phyloP scores from a whole-genome alignment of 2,329 filamentous ascomycete genomes.

The Colletotrichum sp. region DNA sequence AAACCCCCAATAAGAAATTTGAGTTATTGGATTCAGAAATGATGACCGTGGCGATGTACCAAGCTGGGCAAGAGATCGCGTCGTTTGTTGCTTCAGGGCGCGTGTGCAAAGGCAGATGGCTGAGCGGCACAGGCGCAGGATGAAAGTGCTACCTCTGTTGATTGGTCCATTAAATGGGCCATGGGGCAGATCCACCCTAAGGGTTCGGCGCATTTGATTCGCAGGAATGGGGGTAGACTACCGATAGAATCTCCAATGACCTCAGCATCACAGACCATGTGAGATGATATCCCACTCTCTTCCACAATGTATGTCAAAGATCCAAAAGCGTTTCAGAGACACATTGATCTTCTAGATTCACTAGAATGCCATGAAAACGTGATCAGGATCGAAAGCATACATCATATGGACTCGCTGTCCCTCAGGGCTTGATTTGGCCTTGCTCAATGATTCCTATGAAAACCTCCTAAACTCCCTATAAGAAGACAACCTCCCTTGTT shows the following conservation, averaged over 20 bases:
- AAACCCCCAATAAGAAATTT: neutral
- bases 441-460: neutral
- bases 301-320: neutral
- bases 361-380: neutral
- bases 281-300: neutral
- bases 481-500: neutral
- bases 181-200: neutral
- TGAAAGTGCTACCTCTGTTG: neutral
- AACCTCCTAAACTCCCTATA: neutral
- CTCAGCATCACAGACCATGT: neutral
- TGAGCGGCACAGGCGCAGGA: neutral
- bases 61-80: neutral
- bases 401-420: neutral
- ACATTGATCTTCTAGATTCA: neutral
- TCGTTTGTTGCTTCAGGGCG: neutral
- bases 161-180: neutral
- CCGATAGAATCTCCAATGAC: too few species aligned
- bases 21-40: neutral
- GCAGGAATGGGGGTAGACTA: neutral
- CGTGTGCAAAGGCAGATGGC: neutral
- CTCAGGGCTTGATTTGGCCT: neutral
- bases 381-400: neutral
- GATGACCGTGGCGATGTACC: slow-evolving; percentile 21
- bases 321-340: neutral
- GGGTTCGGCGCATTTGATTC: neutral